Evolutionary conservation across 352 stramenopile genomes (phyloP), one percentile per base, ranked within the genome.

Genomic region (Pythium biforme): DNA sequence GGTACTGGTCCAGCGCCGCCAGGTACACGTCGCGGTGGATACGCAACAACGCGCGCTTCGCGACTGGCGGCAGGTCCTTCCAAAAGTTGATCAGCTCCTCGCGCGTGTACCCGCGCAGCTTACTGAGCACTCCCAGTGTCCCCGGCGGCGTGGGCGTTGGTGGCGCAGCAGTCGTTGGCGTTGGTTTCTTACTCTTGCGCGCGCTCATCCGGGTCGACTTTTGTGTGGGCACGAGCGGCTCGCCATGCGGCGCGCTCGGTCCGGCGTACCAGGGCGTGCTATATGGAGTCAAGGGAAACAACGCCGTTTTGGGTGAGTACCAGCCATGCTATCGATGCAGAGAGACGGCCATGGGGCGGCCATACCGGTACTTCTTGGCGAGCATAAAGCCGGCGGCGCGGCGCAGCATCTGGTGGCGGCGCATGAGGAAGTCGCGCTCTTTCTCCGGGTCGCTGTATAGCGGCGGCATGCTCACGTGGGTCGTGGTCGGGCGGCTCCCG

Each of bases 71-170:
- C 39, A 92, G 53, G 34, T 92, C 83, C 48, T 85, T 85, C 83
- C 83, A 92, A 52, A 89, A 92, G 57, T 92, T 92, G 55, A 92
- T 75, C 7, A 92, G 76, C 63, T 92, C 83, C 20, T 90, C 83
- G 34, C 77, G 75, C 39, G 82, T 81, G 68, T 82, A 91, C 12
- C 79, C 76, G 27, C 75, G 85, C 47, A 77, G 29, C 34, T 68
- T 70, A 15, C 48, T 56, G 1, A 72, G 37, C 40, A 64, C 72
- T 37, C 60, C 59, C 12, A 66, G 23, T 71, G 54, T 54, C 64
- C 59, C 68, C n/a, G 66, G 61, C 33, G 60, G 68, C 31, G 59
- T 65, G 23, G 52, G 49, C n/a, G 25, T 47, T 1, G 25, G 27
- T 7, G 41, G 40, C 19, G 55, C 31, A 37, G 8, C 8, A 37